Evolutionary conservation across 495 filamentous ascomycete species (phyloP).

Genomic region (Hypoxylon cercidicola): DNA sequence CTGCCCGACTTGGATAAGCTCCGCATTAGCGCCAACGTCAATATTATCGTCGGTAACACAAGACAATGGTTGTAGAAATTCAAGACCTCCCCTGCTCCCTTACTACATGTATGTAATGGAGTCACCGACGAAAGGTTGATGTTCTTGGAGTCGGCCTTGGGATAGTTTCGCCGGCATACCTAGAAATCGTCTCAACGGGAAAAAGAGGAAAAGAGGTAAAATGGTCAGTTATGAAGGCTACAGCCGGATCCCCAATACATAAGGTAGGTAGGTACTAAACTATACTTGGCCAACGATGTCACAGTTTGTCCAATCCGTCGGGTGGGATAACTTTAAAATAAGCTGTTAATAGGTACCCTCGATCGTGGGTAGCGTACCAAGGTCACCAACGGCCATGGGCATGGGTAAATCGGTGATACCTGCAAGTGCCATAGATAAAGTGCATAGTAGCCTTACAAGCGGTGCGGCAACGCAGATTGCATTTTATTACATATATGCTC

Average conservation of each 20-base stretch:
- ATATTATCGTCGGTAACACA: slow-evolving; percentile 18
- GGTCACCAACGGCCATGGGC: neutral
- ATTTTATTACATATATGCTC: slow-evolving; percentile 20
- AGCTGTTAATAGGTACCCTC: slow-evolving; percentile 7
- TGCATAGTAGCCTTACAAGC: slow-evolving; percentile 26
- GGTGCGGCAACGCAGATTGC: slow-evolving; percentile 5
- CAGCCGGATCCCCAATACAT: slow-evolving; percentile 23
- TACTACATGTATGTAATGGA: slow-evolving; percentile 1
- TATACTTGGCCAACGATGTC: slow-evolving; percentile 17
- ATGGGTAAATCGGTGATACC: slow-evolving; percentile 6
- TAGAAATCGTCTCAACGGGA: neutral
- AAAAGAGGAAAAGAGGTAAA: neutral
- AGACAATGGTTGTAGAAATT: neutral
- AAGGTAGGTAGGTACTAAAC: too few species aligned
- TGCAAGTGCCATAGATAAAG: slow-evolving; percentile 9
- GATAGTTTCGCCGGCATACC: slow-evolving; percentile 4
- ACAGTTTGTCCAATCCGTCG: slow-evolving; percentile 32
- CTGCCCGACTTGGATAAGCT: slow-evolving; percentile 36
- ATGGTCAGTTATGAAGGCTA: neutral
- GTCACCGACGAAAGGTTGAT: slow-evolving; percentile 9
- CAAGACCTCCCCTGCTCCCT: neutral
- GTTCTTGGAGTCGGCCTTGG: neutral
- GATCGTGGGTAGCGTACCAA: neutral
- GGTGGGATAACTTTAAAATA: slow-evolving; percentile 31
- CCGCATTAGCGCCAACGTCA: slow-evolving; percentile 15